Percentiles rank a stretch among this genome's conserved stretches.
phyloP scores from a whole-genome alignment of 2,329 filamentous ascomycete species.

The Cladobotryum mycophilum region DNA sequence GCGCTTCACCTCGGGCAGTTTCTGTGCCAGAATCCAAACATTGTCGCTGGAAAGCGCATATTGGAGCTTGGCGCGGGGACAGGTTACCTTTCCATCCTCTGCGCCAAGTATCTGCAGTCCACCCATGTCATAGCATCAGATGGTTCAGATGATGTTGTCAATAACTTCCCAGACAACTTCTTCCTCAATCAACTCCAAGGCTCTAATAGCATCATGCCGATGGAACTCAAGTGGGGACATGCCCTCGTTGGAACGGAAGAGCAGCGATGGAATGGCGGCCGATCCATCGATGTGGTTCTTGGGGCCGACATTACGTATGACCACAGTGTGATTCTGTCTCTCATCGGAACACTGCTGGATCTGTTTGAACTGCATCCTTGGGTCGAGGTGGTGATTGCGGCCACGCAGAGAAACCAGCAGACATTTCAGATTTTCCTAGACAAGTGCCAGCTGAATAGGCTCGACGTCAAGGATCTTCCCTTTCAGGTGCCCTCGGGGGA shows the following conservation, averaged over 20 bases:
- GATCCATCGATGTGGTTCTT: constrained; percentile 55
- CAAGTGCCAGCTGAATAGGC: constrained; percentile 45
- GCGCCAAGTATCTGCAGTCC: constrained; percentile 59
- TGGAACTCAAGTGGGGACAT: constrained; percentile 60
- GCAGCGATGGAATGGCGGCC: constrained; percentile 41
- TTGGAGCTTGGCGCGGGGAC: constrained; percentile 73
- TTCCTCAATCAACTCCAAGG: constrained; percentile 60
- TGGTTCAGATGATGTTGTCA: constrained; percentile 66
- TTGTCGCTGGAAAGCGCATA: constrained; percentile 50
- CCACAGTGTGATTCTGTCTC: constrained; percentile 51
- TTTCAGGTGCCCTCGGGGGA: constrained; percentile 34
- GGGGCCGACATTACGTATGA: constrained; percentile 80
- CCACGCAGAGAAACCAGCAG: constrained; percentile 62
- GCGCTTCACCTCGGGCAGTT: constrained; percentile 67
- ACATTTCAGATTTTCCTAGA: constrained; percentile 61
- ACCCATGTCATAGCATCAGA: constrained; percentile 62
- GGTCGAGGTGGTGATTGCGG: constrained; percentile 59
- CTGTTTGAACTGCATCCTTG: constrained; percentile 52
- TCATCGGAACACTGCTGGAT: constrained; percentile 59
- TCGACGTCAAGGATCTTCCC: constrained; percentile 36
- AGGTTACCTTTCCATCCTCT: constrained; percentile 67
- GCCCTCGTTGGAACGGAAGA: constrained; percentile 53
- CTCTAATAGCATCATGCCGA: constrained; percentile 37
- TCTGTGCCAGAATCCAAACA: constrained; percentile 42
- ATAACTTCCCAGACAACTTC: constrained; percentile 60